Conservation (phyloP, 768 basidiomycete species). For the Termitomyces titanicus region DNA sequence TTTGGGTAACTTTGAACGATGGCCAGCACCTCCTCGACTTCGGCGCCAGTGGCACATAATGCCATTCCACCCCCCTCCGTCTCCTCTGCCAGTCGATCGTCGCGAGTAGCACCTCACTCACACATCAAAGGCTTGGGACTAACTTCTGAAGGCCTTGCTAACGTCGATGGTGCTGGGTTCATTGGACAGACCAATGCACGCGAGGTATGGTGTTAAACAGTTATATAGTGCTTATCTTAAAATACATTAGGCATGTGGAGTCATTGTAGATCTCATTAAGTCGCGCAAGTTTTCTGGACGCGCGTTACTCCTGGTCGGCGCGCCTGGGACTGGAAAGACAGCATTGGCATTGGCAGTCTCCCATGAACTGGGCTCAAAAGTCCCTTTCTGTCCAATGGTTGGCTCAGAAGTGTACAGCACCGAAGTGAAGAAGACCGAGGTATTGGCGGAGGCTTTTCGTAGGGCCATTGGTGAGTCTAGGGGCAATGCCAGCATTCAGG, state of each 20-base stretch:
- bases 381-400: constrained; percentile 99
- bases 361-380: constrained; percentile 91
- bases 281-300: constrained; percentile 92
- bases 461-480: constrained; percentile 83
- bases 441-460: constrained; percentile 90
- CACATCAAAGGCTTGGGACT: constrained; percentile 97
- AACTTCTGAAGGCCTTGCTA: constrained; percentile 77
- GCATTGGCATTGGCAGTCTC: constrained; percentile 94
- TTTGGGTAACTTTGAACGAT: constrained; percentile 4
- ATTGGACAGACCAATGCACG: constrained; percentile 88
- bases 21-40: constrained; percentile 37
- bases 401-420: constrained; percentile 95
- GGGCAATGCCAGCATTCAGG: not conserved
- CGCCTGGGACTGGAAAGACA: constrained; percentile 97
- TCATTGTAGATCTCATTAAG: constrained; percentile 86
- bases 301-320: constrained; percentile 88
- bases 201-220: constrained; percentile 54
- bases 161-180: constrained; percentile 75
- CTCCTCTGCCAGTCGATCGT: constrained; percentile 59
- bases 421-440: constrained; percentile 99
- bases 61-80: constrained; percentile 68
- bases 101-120: constrained; percentile 87
- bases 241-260: constrained; percentile 76
- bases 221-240: not conserved
- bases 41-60: constrained; percentile 65